Percentiles rank a stretch among this genome's conserved stretches.
These are phyloP conservation scores for Lumnitzera racemosa DNA, from an alignment of 345 rosid genomes.

Conservation along the genomic window DNA sequence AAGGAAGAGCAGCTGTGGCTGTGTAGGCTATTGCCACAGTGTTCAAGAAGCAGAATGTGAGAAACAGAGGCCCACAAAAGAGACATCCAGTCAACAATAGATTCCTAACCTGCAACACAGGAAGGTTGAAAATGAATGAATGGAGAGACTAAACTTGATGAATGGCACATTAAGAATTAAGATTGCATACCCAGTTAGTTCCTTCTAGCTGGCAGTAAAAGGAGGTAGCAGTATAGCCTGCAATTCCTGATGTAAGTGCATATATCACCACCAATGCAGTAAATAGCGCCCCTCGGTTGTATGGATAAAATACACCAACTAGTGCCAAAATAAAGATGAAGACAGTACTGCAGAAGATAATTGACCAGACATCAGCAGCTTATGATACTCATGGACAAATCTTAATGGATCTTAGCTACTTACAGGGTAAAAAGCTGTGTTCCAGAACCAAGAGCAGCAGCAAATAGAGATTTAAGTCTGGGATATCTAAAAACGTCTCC, in stretches of 20 bases:
- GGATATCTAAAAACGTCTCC: constrained; percentile 58
- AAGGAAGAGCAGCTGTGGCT: constrained; percentile 49
- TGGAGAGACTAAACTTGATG: neutral
- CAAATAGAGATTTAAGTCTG: constrained; percentile 34
- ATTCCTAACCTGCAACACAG: constrained; percentile 38
- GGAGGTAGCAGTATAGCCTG: constrained; percentile 43
- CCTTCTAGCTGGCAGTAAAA: constrained; percentile 52
- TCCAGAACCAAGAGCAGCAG: constrained; percentile 52
- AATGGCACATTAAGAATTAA: neutral
- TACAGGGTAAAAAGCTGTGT: constrained; percentile 51
- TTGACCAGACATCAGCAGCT: neutral
- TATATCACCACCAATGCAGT: constrained; percentile 50
- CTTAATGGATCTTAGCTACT: constrained; percentile 7
- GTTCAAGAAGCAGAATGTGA: constrained; percentile 46
- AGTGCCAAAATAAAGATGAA: constrained; percentile 42
- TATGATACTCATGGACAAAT: neutral
- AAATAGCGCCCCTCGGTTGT: constrained; percentile 50
- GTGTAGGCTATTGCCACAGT: constrained; percentile 45
- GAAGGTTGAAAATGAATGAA: constrained; percentile 1
- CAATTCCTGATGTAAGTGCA: constrained; percentile 58
- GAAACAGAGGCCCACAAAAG: constrained; percentile 46
- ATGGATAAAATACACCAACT: constrained; percentile 52
- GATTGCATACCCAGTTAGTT: constrained; percentile 36
- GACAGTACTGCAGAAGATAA: constrained; percentile 23
- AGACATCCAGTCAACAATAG: constrained; percentile 41